Evolutionary conservation across 2,329 filamentous ascomycete species (phyloP).

Genomic region (Colletotrichum sp.): DNA sequence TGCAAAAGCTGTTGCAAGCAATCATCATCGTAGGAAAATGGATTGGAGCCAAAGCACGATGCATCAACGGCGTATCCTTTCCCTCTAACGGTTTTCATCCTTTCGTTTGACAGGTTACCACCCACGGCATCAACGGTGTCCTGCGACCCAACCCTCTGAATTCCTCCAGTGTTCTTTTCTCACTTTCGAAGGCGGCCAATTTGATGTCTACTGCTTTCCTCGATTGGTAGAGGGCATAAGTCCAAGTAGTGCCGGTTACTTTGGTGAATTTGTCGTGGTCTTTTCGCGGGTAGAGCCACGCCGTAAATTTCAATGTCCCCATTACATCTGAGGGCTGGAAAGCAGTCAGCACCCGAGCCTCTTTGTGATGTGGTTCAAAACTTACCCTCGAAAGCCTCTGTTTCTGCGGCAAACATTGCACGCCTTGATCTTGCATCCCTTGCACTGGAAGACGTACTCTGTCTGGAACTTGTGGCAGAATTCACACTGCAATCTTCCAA

Average conservation of each 20-base stretch:
- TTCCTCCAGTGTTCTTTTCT: neutral
- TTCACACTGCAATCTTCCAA: neutral
- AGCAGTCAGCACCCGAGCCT: neutral
- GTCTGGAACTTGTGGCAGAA: neutral
- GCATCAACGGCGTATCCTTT: neutral
- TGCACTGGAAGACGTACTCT: neutral
- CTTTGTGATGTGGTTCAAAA: neutral
- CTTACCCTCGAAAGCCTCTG: neutral
- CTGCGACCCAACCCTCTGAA: neutral
- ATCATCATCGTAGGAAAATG: neutral
- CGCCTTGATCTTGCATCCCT: neutral
- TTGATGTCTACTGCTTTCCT: too few relatives aligned
- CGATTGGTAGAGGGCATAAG: too few relatives aligned
- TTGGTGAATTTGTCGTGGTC: too few relatives aligned
- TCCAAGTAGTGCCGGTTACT: too few relatives aligned
- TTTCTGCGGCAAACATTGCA: neutral
- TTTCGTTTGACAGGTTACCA: neutral
- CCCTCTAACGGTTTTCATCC: neutral
- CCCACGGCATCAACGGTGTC: neutral
- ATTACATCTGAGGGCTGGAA: neutral
- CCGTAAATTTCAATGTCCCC: too few relatives aligned
- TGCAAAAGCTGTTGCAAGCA: neutral
- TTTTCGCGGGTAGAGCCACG: too few relatives aligned
- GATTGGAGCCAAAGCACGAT: neutral
- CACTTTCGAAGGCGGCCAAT: neutral